phyloP scores from a whole-genome alignment of 2,329 filamentous ascomycete species.

The Microdochium nivale region DNA sequence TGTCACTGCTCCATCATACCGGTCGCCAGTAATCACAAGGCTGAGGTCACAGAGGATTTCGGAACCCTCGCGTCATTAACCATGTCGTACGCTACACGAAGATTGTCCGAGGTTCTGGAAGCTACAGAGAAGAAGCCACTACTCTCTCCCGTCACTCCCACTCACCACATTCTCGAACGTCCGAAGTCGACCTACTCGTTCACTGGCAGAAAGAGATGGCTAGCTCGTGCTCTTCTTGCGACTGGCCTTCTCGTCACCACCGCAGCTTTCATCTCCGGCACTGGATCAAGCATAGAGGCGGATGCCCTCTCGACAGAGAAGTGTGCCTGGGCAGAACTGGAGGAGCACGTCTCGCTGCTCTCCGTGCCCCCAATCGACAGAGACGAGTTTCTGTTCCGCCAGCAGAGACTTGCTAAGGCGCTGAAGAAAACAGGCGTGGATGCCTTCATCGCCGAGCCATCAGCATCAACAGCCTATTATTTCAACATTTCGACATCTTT shows the following conservation, averaged over 20 bases:
- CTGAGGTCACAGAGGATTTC: no score
- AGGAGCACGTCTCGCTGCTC: conserved; percentile 13
- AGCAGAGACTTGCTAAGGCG: conserved; percentile 11
- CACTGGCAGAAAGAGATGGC: no score
- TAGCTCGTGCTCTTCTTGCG: background rate
- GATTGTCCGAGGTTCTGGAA: no score
- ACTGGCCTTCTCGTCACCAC: background rate
- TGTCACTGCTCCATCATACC: no score
- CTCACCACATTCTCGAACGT: no score
- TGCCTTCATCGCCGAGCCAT: conserved; percentile 20
- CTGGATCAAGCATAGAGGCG: background rate
- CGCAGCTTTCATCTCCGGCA: background rate
- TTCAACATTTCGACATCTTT: conserved; percentile 14
- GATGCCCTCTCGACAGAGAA: conserved; percentile 6
- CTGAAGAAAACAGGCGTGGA: conserved; percentile 13
- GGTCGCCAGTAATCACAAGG: no score
- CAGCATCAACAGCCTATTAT: conserved; percentile 14
- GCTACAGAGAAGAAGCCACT: no score
- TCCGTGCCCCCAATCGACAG: conserved; percentile 14
- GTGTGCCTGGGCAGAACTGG: conserved; percentile 16
- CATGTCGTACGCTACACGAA: no score
- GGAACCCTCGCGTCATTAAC: no score
- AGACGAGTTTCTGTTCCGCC: conserved; percentile 16
- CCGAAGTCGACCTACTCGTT: no score
- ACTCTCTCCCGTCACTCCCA: no score